A percentile compares a stretch with the other conserved stretches of the same genome.
phyloP scores from a whole-genome alignment of 345 rosid genomes.

The Cardamine resedifolia region DNA sequence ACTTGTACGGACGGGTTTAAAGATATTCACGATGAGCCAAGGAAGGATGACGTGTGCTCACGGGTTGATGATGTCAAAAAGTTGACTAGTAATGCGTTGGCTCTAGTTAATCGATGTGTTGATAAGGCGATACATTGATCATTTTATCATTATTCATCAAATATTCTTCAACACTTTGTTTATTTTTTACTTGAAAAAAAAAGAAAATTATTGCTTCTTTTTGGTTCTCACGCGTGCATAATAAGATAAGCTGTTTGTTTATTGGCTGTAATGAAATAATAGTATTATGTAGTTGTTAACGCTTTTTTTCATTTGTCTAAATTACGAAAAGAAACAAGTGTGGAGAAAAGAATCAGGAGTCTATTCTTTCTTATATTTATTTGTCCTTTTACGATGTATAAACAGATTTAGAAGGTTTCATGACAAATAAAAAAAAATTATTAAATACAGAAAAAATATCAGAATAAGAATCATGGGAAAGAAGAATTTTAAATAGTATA shows the following conservation, averaged over 20 bases:
- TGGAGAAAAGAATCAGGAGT: neutral
- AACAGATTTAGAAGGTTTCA: constrained; percentile 1
- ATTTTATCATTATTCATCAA: neutral
- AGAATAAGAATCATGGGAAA: neutral
- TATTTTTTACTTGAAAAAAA: neutral
- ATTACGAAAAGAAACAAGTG: constrained; percentile 17
- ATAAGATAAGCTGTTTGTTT: constrained; percentile 27
- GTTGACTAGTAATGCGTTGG: constrained; percentile 78
- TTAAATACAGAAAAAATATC: too few relatives aligned
- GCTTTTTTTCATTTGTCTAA: constrained; percentile 15
- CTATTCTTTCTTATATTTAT: neutral
- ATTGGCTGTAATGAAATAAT: constrained; percentile 26
- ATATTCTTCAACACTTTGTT: neutral
- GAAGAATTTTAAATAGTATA: neutral
- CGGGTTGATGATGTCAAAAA: constrained; percentile 60
- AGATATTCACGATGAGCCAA: constrained; percentile 51
- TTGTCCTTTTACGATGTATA: constrained; percentile 8
- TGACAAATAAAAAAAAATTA: too few relatives aligned
- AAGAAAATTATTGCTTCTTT: constrained; percentile 12
- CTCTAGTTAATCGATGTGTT: constrained; percentile 62
- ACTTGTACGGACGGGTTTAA: constrained; percentile 85
- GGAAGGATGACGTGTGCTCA: constrained; percentile 50
- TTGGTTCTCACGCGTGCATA: constrained; percentile 35
- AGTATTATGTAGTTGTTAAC: neutral
- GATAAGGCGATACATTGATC: constrained; percentile 43